Percentiles rank a stretch among this genome's conserved stretches.
phyloP scores from a whole-genome alignment of 768 basidiomycete species.

The Lentinula sp. region DNA sequence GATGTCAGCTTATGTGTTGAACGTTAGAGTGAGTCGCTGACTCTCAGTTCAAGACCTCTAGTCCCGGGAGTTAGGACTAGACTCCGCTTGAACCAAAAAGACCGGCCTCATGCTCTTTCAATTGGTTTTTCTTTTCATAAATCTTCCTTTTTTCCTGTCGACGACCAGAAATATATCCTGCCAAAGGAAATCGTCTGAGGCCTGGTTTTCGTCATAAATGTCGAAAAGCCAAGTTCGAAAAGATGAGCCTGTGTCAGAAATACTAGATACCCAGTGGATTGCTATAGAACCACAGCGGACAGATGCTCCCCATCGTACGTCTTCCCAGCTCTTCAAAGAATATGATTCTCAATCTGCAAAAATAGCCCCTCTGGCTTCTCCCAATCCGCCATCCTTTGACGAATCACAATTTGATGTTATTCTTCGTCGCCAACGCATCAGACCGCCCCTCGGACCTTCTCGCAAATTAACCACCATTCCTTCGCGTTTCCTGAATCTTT shows the following conservation, averaged over 20 bases:
- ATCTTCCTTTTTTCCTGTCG: too few species aligned
- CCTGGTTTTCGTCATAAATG: not conserved
- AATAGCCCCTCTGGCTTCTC: not conserved
- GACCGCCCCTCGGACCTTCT: conserved; percentile 37
- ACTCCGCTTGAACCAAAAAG: too few species aligned
- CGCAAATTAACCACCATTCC: conserved; percentile 35
- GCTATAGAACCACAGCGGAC: not conserved
- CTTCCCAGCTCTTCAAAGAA: not conserved
- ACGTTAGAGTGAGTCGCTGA: too few species aligned
- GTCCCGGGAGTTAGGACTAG: too few species aligned
- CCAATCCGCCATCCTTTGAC: conserved; percentile 36
- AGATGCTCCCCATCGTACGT: not conserved
- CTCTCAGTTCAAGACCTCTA: too few species aligned
- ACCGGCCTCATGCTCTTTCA: too few species aligned
- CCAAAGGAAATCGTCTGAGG: not conserved
- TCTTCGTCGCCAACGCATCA: conserved; percentile 51
- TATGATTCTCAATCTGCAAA: not conserved
- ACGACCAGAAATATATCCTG: too few species aligned
- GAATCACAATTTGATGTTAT: conserved; percentile 50
- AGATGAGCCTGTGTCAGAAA: not conserved
- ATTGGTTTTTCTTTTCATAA: too few species aligned
- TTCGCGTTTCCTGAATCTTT: conserved; percentile 57
- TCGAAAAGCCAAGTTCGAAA: not conserved
- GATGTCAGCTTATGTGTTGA: too few species aligned
- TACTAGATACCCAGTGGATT: not conserved